Base-by-base conservation (phyloP, 495 filamentous ascomycete genomes). In the Penicillium lividum region DNA sequence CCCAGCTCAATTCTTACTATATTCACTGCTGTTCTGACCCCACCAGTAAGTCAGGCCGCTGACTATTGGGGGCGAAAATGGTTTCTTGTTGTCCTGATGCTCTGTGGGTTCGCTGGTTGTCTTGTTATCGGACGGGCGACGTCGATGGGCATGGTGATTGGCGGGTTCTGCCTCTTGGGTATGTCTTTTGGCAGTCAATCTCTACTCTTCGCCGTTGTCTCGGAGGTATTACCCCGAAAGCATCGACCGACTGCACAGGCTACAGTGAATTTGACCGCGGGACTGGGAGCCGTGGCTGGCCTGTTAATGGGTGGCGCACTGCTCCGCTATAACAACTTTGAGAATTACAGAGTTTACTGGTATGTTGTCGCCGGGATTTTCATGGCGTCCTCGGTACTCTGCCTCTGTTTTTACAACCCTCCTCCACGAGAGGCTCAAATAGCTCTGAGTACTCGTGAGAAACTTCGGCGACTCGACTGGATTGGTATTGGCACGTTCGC, bases 21-120 rank as follows among this genome's bases (percentile, higher is more conserved):
- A 44, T 16, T 44, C n/a, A 44, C 42, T 16, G 5, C n/a, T 22
- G 42, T 44, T 44, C 13, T 44, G 15, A 22, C 42, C 18, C 42
- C 15, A 7, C 42, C 42, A 16, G 8, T 44, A 44, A 16, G n/a
- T 5, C 42, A 44, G 42, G 18, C 18, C 7, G 42, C 42, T 44
- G 42, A 44, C n/a, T 44, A 44, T 9, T 44, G 42, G 42, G 42
- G 42, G n/a, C 42, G 42, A 22, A 44, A 44, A 22, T 16, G 42
- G 18, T 22, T 22, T 7, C 5, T 44, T 5, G 18, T 22, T 44
- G 6, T 22, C 42, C 42, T 44, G n/a, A 44, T 22, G 18, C n/a
- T 44, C 15, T 16, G 42, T 44, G 42, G 42, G 7, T 16, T 44
- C 42, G 42, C 33, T 11, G 33, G 42, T 7, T 22, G 9, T 9